Percentiles rank a stretch among this genome's conserved stretches.
Evolutionary conservation across 768 basidiomycete species (phyloP).

Genomic region (Auriculariales sp.): DNA sequence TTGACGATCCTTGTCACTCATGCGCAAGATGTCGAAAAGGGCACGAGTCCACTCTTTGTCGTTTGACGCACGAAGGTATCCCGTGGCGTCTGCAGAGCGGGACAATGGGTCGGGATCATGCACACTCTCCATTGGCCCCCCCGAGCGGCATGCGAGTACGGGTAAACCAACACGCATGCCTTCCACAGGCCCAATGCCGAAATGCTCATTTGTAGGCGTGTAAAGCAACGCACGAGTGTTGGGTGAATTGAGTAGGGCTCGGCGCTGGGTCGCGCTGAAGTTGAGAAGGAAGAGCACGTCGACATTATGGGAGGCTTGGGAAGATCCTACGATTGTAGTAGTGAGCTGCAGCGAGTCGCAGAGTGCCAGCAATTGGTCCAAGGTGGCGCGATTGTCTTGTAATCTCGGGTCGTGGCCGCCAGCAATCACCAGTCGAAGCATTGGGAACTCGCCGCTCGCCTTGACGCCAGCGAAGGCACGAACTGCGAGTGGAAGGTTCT

Average conservation of each 20-base stretch:
- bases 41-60: constrained; percentile 56
- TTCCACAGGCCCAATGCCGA: constrained; percentile 93
- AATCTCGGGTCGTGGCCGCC: constrained; percentile 87
- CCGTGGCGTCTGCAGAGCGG: constrained; percentile 37
- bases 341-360: background rate
- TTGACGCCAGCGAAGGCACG: constrained; percentile 39
- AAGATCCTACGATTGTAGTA: background rate
- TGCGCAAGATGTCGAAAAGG: constrained; percentile 38
- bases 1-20: constrained; percentile 27
- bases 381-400: constrained; percentile 63
- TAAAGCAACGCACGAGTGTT: constrained; percentile 71
- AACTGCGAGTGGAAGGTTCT: constrained; percentile 75
- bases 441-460: constrained; percentile 13
- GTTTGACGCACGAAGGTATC: constrained; percentile 57
- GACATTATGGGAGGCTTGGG: constrained; percentile 20
- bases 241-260: constrained; percentile 54
- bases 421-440: constrained; percentile 62
- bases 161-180: constrained; percentile 87
- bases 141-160: constrained; percentile 73
- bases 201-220: constrained; percentile 91
- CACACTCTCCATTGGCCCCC: constrained; percentile 85
- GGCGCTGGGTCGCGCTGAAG: constrained; percentile 73
- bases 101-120: constrained; percentile 23
- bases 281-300: constrained; percentile 84
- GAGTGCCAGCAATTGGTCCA: constrained; percentile 30